phyloP scores from a whole-genome alignment of 371 early-diverging fungal species.

The Mucor velutinosus region DNA sequence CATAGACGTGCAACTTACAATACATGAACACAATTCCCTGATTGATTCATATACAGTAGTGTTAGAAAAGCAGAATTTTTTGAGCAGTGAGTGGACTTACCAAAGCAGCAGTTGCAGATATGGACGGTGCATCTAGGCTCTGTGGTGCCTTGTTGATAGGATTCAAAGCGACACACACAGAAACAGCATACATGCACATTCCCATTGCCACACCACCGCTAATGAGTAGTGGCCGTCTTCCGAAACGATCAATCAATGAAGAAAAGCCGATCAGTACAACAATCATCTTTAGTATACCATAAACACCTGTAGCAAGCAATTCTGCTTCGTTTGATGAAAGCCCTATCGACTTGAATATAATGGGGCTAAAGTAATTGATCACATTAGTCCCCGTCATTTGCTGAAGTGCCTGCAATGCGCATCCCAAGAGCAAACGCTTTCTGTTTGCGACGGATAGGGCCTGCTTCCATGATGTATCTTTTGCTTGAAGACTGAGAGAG shows the following conservation, averaged over 20 bases:
- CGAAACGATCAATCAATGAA: constrained; percentile 19
- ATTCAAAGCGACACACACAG: constrained; percentile 20
- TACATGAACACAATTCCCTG: constrained; percentile 41
- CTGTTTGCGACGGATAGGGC: constrained; percentile 17
- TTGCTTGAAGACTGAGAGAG: constrained; percentile 1
- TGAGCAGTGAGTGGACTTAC: constrained; percentile 6
- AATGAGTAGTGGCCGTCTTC: constrained; percentile 25
- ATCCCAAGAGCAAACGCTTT: constrained; percentile 27
- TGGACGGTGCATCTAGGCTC: not conserved
- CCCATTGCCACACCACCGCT: constrained; percentile 25
- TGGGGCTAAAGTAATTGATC: constrained; percentile 56
- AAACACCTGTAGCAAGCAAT: constrained; percentile 46
- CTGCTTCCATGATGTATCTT: constrained; percentile 12
- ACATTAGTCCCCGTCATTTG: constrained; percentile 31
- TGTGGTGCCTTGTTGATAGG: not conserved
- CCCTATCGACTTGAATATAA: constrained; percentile 53
- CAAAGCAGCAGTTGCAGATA: constrained; percentile 16
- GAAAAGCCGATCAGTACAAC: constrained; percentile 19
- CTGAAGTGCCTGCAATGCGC: constrained; percentile 27
- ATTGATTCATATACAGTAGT: not conserved
- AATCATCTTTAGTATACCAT: constrained; percentile 31
- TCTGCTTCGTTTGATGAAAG: constrained; percentile 34
- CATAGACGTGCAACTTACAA: constrained; percentile 18
- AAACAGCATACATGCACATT: constrained; percentile 21
- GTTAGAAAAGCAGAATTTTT: not conserved